A percentile compares a stretch with the other conserved stretches of the same genome.
Conservation (phyloP, 1,284 basidiomycete species). For the Fomes fomentarius region DNA sequence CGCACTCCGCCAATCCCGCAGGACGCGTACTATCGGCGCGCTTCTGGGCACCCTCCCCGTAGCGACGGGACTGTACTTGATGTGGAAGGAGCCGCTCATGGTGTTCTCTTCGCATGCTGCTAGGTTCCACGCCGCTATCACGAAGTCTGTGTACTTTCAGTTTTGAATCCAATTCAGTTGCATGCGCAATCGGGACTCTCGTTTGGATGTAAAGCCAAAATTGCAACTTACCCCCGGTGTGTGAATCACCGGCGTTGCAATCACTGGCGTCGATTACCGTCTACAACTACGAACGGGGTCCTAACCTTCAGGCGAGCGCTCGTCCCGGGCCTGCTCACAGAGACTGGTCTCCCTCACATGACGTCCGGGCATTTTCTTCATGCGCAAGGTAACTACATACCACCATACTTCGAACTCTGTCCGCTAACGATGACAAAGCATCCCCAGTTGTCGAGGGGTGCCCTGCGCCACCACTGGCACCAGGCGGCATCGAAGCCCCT, state of each 20-base stretch:
- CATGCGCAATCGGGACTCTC: not conserved
- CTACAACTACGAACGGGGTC: too few relatives aligned
- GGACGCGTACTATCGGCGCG: slow-evolving; percentile 37
- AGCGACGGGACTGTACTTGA: slow-evolving; percentile 52
- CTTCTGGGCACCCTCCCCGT: slow-evolving; percentile 47
- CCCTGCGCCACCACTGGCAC: not conserved
- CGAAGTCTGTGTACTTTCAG: slow-evolving; percentile 36
- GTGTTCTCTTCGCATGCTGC: slow-evolving; percentile 51
- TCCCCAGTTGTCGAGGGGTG: not conserved
- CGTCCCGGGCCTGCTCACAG: too few relatives aligned
- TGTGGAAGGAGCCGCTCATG: slow-evolving; percentile 62
- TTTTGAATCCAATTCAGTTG: slow-evolving; percentile 24
- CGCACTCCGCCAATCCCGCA: slow-evolving; percentile 30
- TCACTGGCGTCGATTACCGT: not conserved
- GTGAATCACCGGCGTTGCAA: too few relatives aligned
- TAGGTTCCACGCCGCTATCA: slow-evolving; percentile 46
- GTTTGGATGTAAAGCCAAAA: too few relatives aligned
- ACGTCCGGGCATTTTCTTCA: not conserved
- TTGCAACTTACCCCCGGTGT: too few relatives aligned
- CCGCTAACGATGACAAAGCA: not conserved
- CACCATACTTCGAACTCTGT: not conserved
- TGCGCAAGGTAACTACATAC: not conserved
- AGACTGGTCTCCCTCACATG: not conserved
- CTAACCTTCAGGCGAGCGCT: too few relatives aligned
- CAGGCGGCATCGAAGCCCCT: too few relatives aligned